Conservation (phyloP, 768 basidiomycete species). For the Calocybe indica region DNA sequence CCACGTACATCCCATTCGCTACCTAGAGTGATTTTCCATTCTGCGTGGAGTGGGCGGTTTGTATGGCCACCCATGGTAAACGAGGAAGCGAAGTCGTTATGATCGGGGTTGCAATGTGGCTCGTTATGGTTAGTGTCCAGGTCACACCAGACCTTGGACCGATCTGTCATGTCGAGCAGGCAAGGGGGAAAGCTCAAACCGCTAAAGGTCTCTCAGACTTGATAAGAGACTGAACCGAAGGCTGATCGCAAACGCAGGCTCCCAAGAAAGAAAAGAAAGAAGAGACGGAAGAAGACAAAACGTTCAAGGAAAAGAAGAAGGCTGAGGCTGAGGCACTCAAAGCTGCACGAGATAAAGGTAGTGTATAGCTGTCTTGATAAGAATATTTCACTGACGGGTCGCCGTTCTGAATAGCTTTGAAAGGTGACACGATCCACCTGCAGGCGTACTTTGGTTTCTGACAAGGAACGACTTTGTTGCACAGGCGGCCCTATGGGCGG, state of each 20-base stretch:
- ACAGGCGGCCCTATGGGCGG: conserved; percentile 65
- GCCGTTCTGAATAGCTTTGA: conserved; percentile 35
- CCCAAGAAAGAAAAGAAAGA: conserved; percentile 80
- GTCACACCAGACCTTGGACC: conserved; percentile 6
- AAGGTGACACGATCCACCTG: conserved; percentile 32
- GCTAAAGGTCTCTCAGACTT: conserved; percentile 52
- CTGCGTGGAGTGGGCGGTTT: too few relatives aligned
- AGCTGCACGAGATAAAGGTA: conserved; percentile 68
- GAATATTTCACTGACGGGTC: background rate
- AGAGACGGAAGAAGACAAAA: conserved; percentile 61
- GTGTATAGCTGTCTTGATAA: background rate
- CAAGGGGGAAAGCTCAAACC: conserved; percentile 88
- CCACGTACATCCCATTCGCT: conserved; percentile 33
- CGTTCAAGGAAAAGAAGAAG: conserved; percentile 75
- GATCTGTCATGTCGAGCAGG: conserved; percentile 46
- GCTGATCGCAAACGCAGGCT: conserved; percentile 38
- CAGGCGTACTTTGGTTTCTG: too few relatives aligned
- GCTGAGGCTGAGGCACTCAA: conserved; percentile 69
- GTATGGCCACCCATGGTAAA: too few relatives aligned
- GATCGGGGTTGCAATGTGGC: background rate
- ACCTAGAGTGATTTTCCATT: conserved; percentile 21
- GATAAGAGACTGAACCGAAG: background rate
- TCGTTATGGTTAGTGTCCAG: background rate
- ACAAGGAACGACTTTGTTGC: too few relatives aligned
- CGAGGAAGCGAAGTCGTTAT: too few relatives aligned